These are phyloP conservation scores for Rhodotorula sp. DNA, from an alignment of 1,284 basidiomycete species.

Conservation along the genomic window DNA sequence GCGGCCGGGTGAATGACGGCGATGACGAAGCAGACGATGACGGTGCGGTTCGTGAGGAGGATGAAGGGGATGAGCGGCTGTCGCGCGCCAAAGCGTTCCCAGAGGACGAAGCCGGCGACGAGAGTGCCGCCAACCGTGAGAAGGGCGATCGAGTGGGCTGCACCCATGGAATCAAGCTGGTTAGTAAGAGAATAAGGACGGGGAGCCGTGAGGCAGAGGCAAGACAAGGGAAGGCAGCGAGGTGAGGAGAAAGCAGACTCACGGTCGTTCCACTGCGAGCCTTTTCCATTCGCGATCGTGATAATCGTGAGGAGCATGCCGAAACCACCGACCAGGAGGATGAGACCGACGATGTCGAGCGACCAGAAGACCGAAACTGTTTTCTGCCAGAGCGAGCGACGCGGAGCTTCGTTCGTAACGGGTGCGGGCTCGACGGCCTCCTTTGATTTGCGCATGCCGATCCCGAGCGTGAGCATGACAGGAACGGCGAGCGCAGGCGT, in stretches of 20 bases:
- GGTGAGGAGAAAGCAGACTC: not conserved
- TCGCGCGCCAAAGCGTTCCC: conserved; percentile 47
- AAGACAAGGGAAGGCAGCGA: not conserved
- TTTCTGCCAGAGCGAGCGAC: conserved; percentile 20
- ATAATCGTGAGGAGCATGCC: conserved; percentile 49
- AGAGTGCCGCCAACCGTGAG: conserved; percentile 46
- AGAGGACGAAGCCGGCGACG: conserved; percentile 44
- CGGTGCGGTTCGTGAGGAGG: conserved; percentile 47
- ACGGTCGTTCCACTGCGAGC: conserved; percentile 46
- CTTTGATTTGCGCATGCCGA: conserved; percentile 32
- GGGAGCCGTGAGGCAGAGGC: not conserved
- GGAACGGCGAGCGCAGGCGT: conserved; percentile 45
- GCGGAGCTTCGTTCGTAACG: not conserved
- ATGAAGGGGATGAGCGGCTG: conserved; percentile 49
- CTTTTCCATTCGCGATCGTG: conserved; percentile 48
- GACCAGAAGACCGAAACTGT: conserved; percentile 45
- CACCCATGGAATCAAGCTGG: no score
- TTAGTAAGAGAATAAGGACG: not conserved
- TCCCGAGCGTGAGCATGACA: conserved; percentile 45
- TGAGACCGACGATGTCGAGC: conserved; percentile 49
- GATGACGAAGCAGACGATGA: conserved; percentile 47
- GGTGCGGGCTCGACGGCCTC: not conserved
- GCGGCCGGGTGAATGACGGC: conserved; percentile 48
- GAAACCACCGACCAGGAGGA: conserved; percentile 48
- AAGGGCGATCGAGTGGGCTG: conserved; percentile 48